Evolutionary conservation across 352 stramenopile species (phyloP).

Genomic region (Saprolegnia diclina): DNA sequence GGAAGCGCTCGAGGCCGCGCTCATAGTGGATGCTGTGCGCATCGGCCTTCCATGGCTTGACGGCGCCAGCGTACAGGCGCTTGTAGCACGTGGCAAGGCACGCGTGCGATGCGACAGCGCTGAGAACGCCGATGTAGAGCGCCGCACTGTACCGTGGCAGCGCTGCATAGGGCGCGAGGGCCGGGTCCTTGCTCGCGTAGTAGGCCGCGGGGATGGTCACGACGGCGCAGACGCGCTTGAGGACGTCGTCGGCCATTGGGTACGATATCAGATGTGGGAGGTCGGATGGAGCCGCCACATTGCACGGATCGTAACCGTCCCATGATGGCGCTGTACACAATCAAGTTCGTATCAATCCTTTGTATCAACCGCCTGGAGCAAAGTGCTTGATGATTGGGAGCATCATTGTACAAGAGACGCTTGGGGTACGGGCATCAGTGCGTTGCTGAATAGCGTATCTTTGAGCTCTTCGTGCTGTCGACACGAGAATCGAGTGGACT

Average conservation of each 20-base stretch:
- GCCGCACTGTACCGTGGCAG: background rate
- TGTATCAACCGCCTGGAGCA: background rate
- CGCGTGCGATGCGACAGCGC: background rate
- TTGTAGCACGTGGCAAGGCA: background rate
- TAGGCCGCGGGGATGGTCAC: background rate
- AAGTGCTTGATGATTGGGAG: no score
- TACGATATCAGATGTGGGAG: background rate
- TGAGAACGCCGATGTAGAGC: background rate
- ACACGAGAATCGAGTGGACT: no score
- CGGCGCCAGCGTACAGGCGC: background rate
- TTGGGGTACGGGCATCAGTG: no score
- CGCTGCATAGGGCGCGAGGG: background rate
- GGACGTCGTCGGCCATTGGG: background rate
- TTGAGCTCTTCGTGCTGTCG: no score
- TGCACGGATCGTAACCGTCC: no score
- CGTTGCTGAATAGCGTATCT: no score
- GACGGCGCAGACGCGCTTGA: background rate
- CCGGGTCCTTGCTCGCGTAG: background rate
- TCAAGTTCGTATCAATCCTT: background rate
- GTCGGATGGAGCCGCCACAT: background rate
- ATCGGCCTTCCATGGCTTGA: constrained; percentile 1
- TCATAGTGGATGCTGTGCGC: constrained; percentile 3
- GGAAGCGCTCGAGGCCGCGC: background rate
- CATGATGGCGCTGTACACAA: no score
- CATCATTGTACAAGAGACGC: no score